These are phyloP conservation scores for Cytospora piceae DNA, from an alignment of 2,329 filamentous ascomycete genomes.

Conservation along the genomic window DNA sequence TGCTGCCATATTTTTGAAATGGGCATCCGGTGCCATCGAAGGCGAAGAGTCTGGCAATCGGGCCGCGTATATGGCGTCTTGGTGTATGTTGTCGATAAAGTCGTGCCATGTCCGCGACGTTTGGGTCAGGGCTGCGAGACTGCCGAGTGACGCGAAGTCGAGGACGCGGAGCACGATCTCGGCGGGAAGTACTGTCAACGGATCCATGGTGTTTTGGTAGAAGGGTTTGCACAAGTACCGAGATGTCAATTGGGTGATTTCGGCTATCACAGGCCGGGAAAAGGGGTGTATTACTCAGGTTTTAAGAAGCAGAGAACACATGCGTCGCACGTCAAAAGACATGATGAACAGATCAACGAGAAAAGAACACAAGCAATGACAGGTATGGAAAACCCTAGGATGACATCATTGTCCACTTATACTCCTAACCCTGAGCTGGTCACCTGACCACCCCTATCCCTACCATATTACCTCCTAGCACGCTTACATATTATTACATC, in stretches of 20 bases:
- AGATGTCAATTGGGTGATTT: background rate
- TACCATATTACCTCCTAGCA: background rate
- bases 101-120: constrained; percentile 31
- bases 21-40: constrained; percentile 15
- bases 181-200: constrained; percentile 30
- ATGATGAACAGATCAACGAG: background rate
- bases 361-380: background rate
- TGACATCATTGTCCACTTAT: background rate
- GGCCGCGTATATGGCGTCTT: constrained; percentile 32
- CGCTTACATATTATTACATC: background rate
- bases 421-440: background rate
- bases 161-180: constrained; percentile 35
- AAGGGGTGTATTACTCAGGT: background rate
- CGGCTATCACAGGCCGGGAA: background rate
- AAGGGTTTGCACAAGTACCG: background rate
- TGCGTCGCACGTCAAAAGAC: background rate
- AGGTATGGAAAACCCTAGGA: background rate
- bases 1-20: constrained; percentile 27
- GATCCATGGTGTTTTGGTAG: constrained; percentile 25
- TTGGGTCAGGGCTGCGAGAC: constrained; percentile 29
- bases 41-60: constrained; percentile 1
- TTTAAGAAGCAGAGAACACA: background rate
- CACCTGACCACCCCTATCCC: background rate
- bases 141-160: constrained; percentile 30
- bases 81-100: constrained; percentile 33